Base-by-base conservation (phyloP, 2,329 filamentous ascomycete species). In the Monosporascus ibericus region DNA sequence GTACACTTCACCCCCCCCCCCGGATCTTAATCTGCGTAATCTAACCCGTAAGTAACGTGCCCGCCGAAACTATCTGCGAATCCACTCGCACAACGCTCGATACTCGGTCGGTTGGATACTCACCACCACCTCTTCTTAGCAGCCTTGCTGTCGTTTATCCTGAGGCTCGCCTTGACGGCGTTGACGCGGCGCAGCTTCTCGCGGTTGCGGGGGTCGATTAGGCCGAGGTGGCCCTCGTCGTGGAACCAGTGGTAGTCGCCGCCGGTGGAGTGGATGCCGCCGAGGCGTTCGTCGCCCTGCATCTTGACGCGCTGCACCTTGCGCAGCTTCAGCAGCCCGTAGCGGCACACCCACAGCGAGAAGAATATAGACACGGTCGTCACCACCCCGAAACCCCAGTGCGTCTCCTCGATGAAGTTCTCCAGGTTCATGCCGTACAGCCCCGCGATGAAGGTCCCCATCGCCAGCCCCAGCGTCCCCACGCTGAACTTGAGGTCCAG, bases 341-440 rank as follows among this genome's bases (percentile, higher is more conserved):
- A 96, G 63, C 82, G 80, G 73, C 88, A 92, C 49, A 96, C 88
- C 8, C 92, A 62, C 51, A 86, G 79, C 15, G 89, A 90, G 68
- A 92, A 85, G 52, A 86, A 63, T 52, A 86, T 79, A 52, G 89
- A 95, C 55, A 81, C 75, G 18, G 75, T 77, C 2, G 87, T 90
- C 55, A 99, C 85, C 50, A 82, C 82, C 47, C 79, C 79, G 68
- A 99, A 97, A 11, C 92, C 94, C 70, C 90, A 81, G 70, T 90
- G 82, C 1, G 88, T 92, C 68, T 97, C 92, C 74, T 99, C 94
- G 63, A 97, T 90, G 70, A 96, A 97, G 72, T 97, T 97, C 68
- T 96, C 95, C 58, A 99, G 76, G 74, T 99, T 99, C 92, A 97
- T 97, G 62, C 94, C 94, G 78, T 97, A 99, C n/a, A 99, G 84